A percentile compares a stretch with the other conserved stretches of the same genome.
Evolutionary conservation across 108 stramenopile species (phyloP).

Genomic region (Fistulifera solaris): DNA sequence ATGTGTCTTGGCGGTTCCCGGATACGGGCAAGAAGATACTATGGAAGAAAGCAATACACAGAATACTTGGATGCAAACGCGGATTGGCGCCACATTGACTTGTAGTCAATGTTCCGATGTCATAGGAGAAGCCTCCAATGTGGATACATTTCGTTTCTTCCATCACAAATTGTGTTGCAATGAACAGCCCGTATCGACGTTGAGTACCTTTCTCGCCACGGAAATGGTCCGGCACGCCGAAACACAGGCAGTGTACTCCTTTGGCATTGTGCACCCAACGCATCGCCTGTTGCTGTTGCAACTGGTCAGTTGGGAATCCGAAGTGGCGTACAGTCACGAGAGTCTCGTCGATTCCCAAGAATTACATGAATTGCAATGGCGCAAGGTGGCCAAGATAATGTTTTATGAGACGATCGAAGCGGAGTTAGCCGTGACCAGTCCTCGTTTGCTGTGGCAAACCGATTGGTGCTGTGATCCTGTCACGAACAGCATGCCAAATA

Average conservation of each 20-base stretch:
- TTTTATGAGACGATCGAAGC: conserved; percentile 27
- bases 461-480: conserved; percentile 1
- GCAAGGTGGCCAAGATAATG: conserved; percentile 25
- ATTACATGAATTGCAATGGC: conserved; percentile 7
- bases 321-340: conserved; percentile 22
- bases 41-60: neutral
- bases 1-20: neutral
- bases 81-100: too few relatives aligned
- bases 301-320: conserved; percentile 66
- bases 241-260: conserved; percentile 68
- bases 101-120: too few relatives aligned
- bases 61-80: neutral
- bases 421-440: neutral
- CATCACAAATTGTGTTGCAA: too few relatives aligned
- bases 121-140: too few relatives aligned
- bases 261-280: conserved; percentile 28
- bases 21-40: conserved; percentile 1
- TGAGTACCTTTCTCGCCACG: conserved; percentile 38
- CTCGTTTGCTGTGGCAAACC: neutral
- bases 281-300: conserved; percentile 33
- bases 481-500: neutral
- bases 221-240: conserved; percentile 81
- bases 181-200: neutral
- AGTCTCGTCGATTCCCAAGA: neutral
- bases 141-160: too few relatives aligned